A percentile compares a stretch with the other conserved stretches of the same genome.
These are phyloP conservation scores for Mycena indigotica DNA, from an alignment of 768 basidiomycete species.

Conservation along the genomic window DNA sequence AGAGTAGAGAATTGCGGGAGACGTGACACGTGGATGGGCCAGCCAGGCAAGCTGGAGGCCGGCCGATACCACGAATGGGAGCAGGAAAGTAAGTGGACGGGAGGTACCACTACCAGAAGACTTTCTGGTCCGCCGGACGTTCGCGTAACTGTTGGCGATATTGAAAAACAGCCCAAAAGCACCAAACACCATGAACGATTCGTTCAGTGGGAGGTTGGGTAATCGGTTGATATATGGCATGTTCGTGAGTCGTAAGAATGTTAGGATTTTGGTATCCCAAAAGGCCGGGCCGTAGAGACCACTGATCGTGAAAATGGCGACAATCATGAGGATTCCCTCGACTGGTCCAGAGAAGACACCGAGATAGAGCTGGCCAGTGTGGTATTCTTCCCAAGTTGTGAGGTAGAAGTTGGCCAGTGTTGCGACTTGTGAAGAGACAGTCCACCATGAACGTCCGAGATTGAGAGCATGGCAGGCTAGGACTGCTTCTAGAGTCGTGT, in stretches of 20 bases:
- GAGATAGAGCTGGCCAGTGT: conserved; percentile 90
- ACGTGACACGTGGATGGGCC: conserved; percentile 58
- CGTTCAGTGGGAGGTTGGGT: conserved; percentile 78
- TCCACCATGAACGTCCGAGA: conserved; percentile 96
- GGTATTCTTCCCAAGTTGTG: conserved; percentile 84
- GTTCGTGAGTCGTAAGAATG: conserved; percentile 56
- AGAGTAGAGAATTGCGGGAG: conserved; percentile 74
- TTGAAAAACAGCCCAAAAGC: conserved; percentile 75
- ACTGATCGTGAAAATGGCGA: conserved; percentile 72
- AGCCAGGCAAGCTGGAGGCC: conserved; percentile 83
- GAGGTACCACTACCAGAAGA: conserved; percentile 43
- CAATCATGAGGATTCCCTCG: conserved; percentile 91
- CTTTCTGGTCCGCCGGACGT: conserved; percentile 69
- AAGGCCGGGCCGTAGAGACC: conserved; percentile 77
- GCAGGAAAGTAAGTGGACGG: conserved; percentile 68
- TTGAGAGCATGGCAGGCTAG: conserved; percentile 85
- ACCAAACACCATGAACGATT: conserved; percentile 84
- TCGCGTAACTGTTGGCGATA: conserved; percentile 76
- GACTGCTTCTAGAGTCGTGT: conserved; percentile 94
- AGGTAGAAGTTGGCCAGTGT: conserved; percentile 80
- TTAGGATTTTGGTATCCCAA: conserved; percentile 75
- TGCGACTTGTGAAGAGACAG: conserved; percentile 80
- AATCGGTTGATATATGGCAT: conserved; percentile 51
- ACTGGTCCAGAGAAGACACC: conserved; percentile 94
- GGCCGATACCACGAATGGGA: conserved; percentile 77